These are phyloP conservation scores for Biscogniauxia sp. DNA, from an alignment of 2,329 filamentous ascomycete species.

Conservation along the genomic window DNA sequence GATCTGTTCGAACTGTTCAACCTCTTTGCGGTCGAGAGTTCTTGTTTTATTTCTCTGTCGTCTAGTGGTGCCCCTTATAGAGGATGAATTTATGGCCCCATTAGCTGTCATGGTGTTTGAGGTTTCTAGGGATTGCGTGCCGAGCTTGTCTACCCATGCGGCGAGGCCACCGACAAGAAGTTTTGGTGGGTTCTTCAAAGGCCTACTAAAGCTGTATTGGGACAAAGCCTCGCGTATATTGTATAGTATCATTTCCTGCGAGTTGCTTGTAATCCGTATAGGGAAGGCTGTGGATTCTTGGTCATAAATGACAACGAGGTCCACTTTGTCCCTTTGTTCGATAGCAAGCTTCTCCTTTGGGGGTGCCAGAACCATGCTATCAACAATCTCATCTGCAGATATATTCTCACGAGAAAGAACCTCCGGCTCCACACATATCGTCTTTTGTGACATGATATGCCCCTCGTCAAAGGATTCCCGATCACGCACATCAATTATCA, in stretches of 20 bases:
- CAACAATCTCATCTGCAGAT: slow-evolving; percentile 59
- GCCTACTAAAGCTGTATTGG: slow-evolving; percentile 79
- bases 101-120: slow-evolving; percentile 29
- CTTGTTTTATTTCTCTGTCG: slow-evolving; percentile 52
- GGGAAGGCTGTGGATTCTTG: slow-evolving; percentile 58
- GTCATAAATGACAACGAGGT: slow-evolving; percentile 90
- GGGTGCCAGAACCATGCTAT: slow-evolving; percentile 69
- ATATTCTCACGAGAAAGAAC: slow-evolving; percentile 68
- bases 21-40: slow-evolving; percentile 76
- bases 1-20: slow-evolving; percentile 75
- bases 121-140: slow-evolving; percentile 58
- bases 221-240: slow-evolving; percentile 76
- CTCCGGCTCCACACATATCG: slow-evolving; percentile 85
- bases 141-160: slow-evolving; percentile 83
- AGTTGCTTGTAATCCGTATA: slow-evolving; percentile 30
- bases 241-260: slow-evolving; percentile 56
- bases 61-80: slow-evolving; percentile 29
- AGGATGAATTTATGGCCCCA: slow-evolving; percentile 8
- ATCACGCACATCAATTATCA: slow-evolving; percentile 82
- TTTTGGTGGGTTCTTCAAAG: slow-evolving; percentile 69
- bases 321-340: slow-evolving; percentile 69
- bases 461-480: slow-evolving; percentile 82
- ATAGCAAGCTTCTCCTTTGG: slow-evolving; percentile 75
- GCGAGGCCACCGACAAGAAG: slow-evolving; percentile 79
- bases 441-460: slow-evolving; percentile 79